These are phyloP conservation scores for Eucalyptus tenuipes DNA, from an alignment of 345 rosid species.

Conservation along the genomic window DNA sequence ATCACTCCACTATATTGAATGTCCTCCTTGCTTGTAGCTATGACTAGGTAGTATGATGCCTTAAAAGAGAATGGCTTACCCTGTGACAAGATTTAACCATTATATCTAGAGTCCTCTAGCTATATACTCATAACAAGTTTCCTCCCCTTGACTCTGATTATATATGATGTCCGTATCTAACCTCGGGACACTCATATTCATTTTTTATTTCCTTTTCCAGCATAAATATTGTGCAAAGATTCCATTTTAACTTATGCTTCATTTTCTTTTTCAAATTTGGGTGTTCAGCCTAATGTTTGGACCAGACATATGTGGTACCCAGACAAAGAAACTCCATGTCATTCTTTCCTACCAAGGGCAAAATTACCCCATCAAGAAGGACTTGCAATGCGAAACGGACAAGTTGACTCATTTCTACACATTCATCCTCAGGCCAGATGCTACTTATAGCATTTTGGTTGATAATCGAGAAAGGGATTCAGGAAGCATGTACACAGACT, in stretches of 20 bases:
- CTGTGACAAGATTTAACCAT: background rate
- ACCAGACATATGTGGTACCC: slow-evolving; percentile 90
- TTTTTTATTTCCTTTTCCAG: background rate
- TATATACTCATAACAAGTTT: background rate
- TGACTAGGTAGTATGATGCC: background rate
- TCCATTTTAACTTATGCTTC: background rate
- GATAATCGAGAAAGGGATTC: slow-evolving; percentile 85
- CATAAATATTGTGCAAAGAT: background rate
- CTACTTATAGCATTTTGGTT: slow-evolving; percentile 68
- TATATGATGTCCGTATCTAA: background rate
- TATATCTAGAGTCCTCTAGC: background rate
- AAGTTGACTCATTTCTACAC: slow-evolving; percentile 91
- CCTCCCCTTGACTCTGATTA: background rate
- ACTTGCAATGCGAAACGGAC: slow-evolving; percentile 87
- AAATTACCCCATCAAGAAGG: slow-evolving; percentile 83
- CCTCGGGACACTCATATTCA: background rate
- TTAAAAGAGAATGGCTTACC: background rate
- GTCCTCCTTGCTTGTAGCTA: background rate
- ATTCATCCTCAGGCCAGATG: slow-evolving; percentile 87
- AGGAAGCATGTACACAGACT: slow-evolving; percentile 89
- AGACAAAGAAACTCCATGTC: slow-evolving; percentile 83
- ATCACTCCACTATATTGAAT: background rate
- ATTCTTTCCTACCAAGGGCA: slow-evolving; percentile 93
- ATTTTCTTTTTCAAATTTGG: background rate
- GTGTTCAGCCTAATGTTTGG: slow-evolving; percentile 85